Conservation (phyloP, 2,329 filamentous ascomycete species). For the Cadophora sp. region DNA sequence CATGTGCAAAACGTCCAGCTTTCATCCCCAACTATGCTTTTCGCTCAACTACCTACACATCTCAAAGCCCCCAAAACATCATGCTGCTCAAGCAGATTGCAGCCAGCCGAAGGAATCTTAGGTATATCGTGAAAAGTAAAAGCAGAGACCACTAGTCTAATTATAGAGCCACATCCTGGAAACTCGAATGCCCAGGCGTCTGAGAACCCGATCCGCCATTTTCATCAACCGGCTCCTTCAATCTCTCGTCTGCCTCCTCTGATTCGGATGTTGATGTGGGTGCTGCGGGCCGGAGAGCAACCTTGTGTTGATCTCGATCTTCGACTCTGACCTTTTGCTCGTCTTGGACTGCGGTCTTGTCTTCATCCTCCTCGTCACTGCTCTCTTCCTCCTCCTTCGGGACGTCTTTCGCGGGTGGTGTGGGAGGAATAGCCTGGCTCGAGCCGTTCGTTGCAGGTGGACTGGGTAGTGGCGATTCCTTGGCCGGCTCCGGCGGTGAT, state of each 20-base stretch:
- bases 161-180: conserved; percentile 68
- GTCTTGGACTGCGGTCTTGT: conserved; percentile 47
- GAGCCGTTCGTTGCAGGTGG: conserved; percentile 38
- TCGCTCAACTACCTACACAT: conserved; percentile 17
- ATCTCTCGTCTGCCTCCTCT: conserved; percentile 44
- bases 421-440: conserved; percentile 40
- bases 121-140: conserved; percentile 32
- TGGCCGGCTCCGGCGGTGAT: conserved; percentile 32
- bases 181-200: conserved; percentile 63
- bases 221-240: conserved; percentile 49
- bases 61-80: conserved; percentile 20
- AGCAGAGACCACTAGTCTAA: conserved; percentile 15
- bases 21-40: conserved; percentile 5
- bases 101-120: conserved; percentile 27
- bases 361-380: conserved; percentile 40
- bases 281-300: conserved; percentile 55
- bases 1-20: not conserved
- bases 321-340: conserved; percentile 65
- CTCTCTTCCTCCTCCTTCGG: conserved; percentile 38
- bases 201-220: conserved; percentile 45
- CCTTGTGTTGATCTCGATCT: conserved; percentile 60
- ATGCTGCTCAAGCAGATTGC: conserved; percentile 19
- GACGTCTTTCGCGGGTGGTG: conserved; percentile 43
- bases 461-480: conserved; percentile 33
- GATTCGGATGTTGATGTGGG: conserved; percentile 40